phyloP scores from a whole-genome alignment of 1,284 basidiomycete species.

The Pseudozyma pruni region DNA sequence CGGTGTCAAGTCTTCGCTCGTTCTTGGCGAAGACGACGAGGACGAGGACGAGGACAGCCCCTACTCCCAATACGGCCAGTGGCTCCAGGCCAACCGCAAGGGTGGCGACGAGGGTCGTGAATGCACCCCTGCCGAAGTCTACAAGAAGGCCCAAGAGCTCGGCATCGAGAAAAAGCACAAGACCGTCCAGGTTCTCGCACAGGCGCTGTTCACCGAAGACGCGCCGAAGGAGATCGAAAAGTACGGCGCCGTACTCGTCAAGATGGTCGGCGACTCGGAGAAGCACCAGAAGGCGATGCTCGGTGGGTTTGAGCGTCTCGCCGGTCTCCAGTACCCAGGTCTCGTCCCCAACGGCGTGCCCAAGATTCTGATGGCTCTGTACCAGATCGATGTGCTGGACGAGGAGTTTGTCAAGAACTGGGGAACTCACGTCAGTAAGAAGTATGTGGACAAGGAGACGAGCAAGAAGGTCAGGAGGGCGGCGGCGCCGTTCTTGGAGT shows the following conservation, averaged over 20 bases:
- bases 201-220: conserved; percentile 85
- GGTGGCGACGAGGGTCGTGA: conserved; percentile 65
- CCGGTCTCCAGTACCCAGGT: conserved; percentile 59
- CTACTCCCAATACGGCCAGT: conserved; percentile 83
- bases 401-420: conserved; percentile 90
- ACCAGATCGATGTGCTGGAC: conserved; percentile 91
- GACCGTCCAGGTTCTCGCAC: conserved; percentile 83
- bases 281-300: conserved; percentile 95
- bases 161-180: conserved; percentile 97
- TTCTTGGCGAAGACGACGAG: conserved; percentile 76
- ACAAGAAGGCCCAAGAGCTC: conserved; percentile 88
- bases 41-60: conserved; percentile 73
- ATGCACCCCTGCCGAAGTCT: conserved; percentile 74
- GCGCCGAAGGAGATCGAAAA: conserved; percentile 79
- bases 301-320: conserved; percentile 69
- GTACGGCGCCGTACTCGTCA: conserved; percentile 81
- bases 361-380: conserved; percentile 94
- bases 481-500: conserved; percentile 86
- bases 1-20: conserved; percentile 73
- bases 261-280: conserved; percentile 75
- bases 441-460: conserved; percentile 94
- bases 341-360: conserved; percentile 73
- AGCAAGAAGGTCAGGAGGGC: conserved; percentile 96
- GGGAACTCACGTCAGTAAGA: conserved; percentile 95
- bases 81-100: conserved; percentile 83